Base-by-base conservation (phyloP, 2,329 filamentous ascomycete genomes). In the Xenoacremonium recifei region DNA sequence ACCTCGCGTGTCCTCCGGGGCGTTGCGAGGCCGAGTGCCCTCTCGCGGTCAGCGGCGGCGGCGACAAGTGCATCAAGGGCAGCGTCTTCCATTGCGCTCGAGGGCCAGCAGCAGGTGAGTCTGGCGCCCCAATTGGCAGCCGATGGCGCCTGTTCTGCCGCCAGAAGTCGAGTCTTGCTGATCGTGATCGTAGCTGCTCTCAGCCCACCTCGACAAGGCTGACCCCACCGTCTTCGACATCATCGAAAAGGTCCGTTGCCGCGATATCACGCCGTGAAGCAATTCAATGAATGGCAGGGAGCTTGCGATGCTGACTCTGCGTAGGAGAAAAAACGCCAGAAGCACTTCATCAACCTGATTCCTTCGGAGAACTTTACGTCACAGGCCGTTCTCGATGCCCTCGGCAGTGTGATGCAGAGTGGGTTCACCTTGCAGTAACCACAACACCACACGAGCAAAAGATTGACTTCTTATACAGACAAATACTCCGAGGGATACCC, bases 401-500 rank as follows among this genome's bases (percentile, higher is more conserved):
- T 96, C 47, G 90, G 90, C 53, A 95, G 89, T 74, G 86, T 91
- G 40, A 96, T 96, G 90, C 90, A 95, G 68, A 96, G 88, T 91
- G 72, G 54, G 79, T 45, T 17, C 40, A 30, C 29, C 17, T 10
- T 12, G 23, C 5, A 18, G 19, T 11, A 27, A 27, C 4, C 32
- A 19, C 11, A 10, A 34, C 20, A 27, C 7, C 4, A 17, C 35
- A 15, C n/a, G n/a, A n/a, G n/a, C n/a, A n/a, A 6, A 5, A 16
- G 13, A 21, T 13, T 27, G 7, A 32, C 41, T 47, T 39, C 48
- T 16, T 9, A 21, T 48, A 48, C 60, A 87, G 88, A 97, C 71
- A 97, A 99, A 68, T 99, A 99, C 72, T 97, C 93, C 1, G 93
- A 99, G 69, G 93, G 93, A 38, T 99, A 99, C 60, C 93, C 92